Base-by-base conservation (phyloP, 768 basidiomycete species). In the Mycena capillaripes region DNA sequence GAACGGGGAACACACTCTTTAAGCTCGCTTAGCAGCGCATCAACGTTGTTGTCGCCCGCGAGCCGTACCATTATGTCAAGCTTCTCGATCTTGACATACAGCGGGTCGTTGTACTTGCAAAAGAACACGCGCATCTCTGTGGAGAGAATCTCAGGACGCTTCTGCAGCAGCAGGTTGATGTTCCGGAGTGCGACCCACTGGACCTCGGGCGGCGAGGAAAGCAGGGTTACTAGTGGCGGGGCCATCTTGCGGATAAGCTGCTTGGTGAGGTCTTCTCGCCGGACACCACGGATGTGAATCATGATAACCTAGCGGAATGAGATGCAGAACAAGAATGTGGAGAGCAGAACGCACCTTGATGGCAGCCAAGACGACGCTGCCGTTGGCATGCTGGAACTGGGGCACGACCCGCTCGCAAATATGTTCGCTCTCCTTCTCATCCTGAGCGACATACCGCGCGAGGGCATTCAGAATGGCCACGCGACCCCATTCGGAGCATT, bases 101-200 rank as follows among this genome's bases (percentile, higher is more conserved):
- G 84, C 4, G 98, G 97, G 79, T 99, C 98, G 79, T 99, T 99
- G 84, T 99, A 99, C 82, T 99, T 99, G 91, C 97, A 99, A 87
- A 99, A 99, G 82, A 99, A 99, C 25, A 99, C 98, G 46, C 97
- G 90, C 94, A 99, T 97, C 81, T 99, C 98, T 81, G 95, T 97
- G 9, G 93, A 91, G 10, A 99, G 89, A 68, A 98, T 87, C 72
- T 97, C 96, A 2, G 95, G 84, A 7, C 96, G 92, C 79, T 97
- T 97, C 82, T 99, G 98, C 8, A 99, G 90, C 32, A 99, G 88
- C 34, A 99, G 90, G 78, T 98, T 98, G 85, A 99, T 97, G 79
- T 99, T 99, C 38, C 98, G 91, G 62, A 99, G 86, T 0, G 97
- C 96, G 59, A 99, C 97, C 97, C 97, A 99, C 82, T 99, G 98